phyloP scores from a whole-genome alignment of 2,329 filamentous ascomycete species.

The Colletotrichum zoysiae region DNA sequence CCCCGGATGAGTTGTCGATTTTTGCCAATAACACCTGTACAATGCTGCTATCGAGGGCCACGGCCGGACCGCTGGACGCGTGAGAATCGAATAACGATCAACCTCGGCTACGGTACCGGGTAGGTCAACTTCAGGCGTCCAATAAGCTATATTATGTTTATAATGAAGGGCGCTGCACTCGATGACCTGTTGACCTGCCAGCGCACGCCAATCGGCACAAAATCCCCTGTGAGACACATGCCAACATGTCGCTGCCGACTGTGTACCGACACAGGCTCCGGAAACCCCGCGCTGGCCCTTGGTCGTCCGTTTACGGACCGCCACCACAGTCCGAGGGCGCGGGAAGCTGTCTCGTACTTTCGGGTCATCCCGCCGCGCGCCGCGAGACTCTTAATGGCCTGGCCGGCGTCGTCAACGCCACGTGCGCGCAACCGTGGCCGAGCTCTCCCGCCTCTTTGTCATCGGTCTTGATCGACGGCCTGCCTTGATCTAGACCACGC shows the following conservation, averaged over 20 bases:
- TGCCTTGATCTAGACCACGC: background rate
- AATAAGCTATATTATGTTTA: background rate
- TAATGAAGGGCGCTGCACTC: background rate
- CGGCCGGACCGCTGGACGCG: conserved; percentile 21
- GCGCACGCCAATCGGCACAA: background rate
- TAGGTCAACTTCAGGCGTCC: background rate
- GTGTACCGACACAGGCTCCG: background rate
- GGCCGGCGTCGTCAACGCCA: background rate
- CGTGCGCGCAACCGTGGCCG: background rate
- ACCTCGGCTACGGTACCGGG: background rate
- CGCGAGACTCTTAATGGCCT: background rate
- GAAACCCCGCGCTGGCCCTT: background rate
- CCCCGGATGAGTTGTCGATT: conserved; percentile 36
- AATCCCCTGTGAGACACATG: background rate
- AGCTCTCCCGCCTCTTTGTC: background rate
- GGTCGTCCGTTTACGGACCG: background rate
- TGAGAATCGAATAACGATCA: conserved; percentile 34
- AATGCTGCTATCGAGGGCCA: conserved; percentile 30
- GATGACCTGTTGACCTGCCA: background rate
- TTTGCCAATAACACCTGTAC: conserved; percentile 40
- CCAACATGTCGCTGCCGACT: background rate
- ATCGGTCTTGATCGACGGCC: background rate
- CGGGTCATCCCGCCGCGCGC: background rate
- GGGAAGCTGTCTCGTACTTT: background rate
- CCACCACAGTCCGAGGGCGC: background rate